A percentile compares a stretch with the other conserved stretches of the same genome.
phyloP scores from a whole-genome alignment of 2,329 filamentous ascomycete species.

The Paecilomyces formosus region DNA sequence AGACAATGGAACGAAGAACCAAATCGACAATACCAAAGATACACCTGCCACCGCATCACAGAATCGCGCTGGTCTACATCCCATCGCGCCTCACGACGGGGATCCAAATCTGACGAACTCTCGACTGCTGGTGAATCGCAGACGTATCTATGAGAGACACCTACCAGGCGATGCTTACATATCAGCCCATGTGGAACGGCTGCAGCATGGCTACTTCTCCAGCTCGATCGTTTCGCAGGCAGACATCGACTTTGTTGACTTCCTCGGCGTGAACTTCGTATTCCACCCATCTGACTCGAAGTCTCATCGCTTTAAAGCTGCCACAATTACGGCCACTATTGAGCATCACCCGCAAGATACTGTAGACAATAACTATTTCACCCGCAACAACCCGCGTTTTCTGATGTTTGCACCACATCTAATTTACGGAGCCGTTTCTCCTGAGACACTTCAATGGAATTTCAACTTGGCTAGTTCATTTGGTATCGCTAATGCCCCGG shows the following conservation, averaged over 20 bases:
- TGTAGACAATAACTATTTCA: conserved; percentile 4
- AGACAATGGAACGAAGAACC: neutral
- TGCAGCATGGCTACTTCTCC: conserved; percentile 44
- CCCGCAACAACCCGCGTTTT: conserved; percentile 31
- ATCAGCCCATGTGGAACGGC: conserved; percentile 43
- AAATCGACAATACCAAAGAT: neutral
- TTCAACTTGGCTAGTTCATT: conserved; percentile 41
- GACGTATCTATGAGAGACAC: conserved; percentile 43
- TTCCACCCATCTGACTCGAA: conserved; percentile 39
- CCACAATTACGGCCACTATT: conserved; percentile 35
- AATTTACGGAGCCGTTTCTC: conserved; percentile 40
- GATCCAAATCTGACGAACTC: conserved; percentile 32
- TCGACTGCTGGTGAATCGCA: conserved; percentile 28
- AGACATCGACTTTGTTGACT: conserved; percentile 38
- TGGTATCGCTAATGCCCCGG: conserved; percentile 38
- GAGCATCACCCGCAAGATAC: conserved; percentile 14
- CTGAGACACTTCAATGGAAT: conserved; percentile 43
- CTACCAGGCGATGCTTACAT: conserved; percentile 43
- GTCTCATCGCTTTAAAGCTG: conserved; percentile 42
- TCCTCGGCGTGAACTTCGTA: conserved; percentile 43
- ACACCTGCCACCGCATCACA: neutral
- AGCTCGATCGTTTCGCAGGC: conserved; percentile 36
- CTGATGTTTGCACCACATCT: conserved; percentile 45
- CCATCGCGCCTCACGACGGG: neutral
- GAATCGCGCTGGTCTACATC: neutral